Evolutionary conservation across 495 filamentous ascomycete species (phyloP).

Genomic region (Talaromyces adpressus): DNA sequence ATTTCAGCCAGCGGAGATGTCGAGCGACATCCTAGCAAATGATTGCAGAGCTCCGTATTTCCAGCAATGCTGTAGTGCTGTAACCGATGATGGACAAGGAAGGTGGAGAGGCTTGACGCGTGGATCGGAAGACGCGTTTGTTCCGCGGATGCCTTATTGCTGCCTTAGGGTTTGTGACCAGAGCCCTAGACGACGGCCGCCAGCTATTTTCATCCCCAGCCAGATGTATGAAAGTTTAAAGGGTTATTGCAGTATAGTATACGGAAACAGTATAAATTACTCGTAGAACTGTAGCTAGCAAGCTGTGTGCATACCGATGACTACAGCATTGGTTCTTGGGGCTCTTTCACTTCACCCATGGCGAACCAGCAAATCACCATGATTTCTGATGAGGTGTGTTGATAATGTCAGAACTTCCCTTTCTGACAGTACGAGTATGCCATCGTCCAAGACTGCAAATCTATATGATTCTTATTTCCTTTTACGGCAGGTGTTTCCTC

Average conservation of each 20-base stretch:
- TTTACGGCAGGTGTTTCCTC: not conserved
- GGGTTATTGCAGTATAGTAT: too few species aligned
- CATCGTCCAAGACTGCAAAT: not conserved
- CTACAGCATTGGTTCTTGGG: not conserved
- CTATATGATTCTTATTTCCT: not conserved
- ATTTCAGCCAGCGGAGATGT: constrained; percentile 2
- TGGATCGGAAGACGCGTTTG: not conserved
- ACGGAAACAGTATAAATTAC: too few species aligned
- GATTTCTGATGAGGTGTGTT: too few species aligned
- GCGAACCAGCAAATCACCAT: not conserved
- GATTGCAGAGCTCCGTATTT: not conserved
- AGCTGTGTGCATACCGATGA: not conserved
- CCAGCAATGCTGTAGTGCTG: not conserved
- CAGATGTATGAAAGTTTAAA: not conserved
- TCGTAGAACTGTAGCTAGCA: not conserved
- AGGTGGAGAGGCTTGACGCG: not conserved
- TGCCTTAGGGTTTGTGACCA: not conserved
- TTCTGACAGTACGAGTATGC: not conserved
- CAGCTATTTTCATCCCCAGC: too few species aligned
- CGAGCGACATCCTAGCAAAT: not conserved
- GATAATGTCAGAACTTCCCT: not conserved
- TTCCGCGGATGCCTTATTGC: not conserved
- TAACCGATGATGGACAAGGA: not conserved
- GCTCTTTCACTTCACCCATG: not conserved
- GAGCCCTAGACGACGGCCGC: not conserved